Evolutionary conservation across 2,329 filamentous ascomycete genomes (phyloP).

Genomic region (Penicillium sp.): DNA sequence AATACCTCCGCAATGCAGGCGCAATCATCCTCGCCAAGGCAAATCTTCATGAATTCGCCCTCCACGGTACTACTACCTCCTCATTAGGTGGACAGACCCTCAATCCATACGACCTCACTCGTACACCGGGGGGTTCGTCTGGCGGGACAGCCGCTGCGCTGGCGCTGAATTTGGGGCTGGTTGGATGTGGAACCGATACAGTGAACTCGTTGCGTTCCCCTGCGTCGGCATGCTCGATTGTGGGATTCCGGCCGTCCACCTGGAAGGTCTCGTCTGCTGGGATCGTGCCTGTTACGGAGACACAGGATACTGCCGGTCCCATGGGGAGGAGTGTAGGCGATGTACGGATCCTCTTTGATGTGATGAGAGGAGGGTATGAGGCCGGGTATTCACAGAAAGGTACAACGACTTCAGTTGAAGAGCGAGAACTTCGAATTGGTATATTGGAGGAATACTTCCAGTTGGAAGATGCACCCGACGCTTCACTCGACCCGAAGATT

Average conservation of each 20-base stretch:
- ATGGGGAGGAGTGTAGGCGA: conserved; percentile 54
- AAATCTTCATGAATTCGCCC: conserved; percentile 66
- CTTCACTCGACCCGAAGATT: neutral
- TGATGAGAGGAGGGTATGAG: conserved; percentile 23
- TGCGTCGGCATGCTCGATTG: conserved; percentile 64
- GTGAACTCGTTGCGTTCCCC: conserved; percentile 67
- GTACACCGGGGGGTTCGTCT: conserved; percentile 69
- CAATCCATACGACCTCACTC: conserved; percentile 67
- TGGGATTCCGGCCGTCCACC: conserved; percentile 62
- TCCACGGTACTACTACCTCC: conserved; percentile 67
- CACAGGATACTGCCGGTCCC: conserved; percentile 61
- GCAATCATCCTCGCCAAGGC: conserved; percentile 64
- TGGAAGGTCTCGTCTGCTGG: conserved; percentile 57
- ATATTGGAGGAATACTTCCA: conserved; percentile 64
- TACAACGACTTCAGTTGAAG: neutral
- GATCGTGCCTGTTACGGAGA: conserved; percentile 60
- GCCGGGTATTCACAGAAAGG: neutral
- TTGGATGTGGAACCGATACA: conserved; percentile 64
- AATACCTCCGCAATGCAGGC: conserved; percentile 55
- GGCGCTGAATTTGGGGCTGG: conserved; percentile 61
- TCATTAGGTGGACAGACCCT: conserved; percentile 67
- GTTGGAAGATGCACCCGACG: conserved; percentile 17
- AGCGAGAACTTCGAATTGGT: conserved; percentile 44
- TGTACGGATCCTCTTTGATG: conserved; percentile 29
- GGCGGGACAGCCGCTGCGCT: conserved; percentile 67